A percentile compares a stretch with the other conserved stretches of the same genome.
Evolutionary conservation across 1,284 basidiomycete species (phyloP).

Genomic region (Singerocomus inundabilis): DNA sequence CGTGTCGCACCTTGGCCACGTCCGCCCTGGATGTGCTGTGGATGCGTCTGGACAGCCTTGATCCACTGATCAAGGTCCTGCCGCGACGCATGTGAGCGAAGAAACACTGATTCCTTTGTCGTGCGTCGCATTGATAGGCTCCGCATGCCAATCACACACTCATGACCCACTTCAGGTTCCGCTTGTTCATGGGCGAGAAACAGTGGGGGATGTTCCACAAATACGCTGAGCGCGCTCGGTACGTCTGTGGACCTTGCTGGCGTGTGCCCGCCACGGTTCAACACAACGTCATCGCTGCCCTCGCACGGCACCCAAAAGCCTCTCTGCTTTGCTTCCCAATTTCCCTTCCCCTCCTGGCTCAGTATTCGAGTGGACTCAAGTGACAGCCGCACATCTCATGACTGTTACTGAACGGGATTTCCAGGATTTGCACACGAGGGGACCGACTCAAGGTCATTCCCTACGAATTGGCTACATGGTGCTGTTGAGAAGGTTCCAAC

Average conservation of each 20-base stretch:
- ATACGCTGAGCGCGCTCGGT: constrained; percentile 24
- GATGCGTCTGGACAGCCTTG: constrained; percentile 27
- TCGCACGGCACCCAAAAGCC: constrained; percentile 2
- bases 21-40: constrained; percentile 27
- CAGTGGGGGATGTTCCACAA: no score
- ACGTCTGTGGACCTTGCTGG: constrained; percentile 24
- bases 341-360: no score
- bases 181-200: constrained; percentile 26
- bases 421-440: no score
- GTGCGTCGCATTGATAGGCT: constrained; percentile 8
- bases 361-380: no score
- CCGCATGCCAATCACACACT: background rate
- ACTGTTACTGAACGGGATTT: no score
- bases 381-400: no score
- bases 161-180: constrained; percentile 11
- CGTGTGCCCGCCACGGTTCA: constrained; percentile 19
- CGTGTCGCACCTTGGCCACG: constrained; percentile 25
- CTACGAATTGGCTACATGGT: no score
- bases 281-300: constrained; percentile 21
- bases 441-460: no score
- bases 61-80: constrained; percentile 28
- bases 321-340: no score
- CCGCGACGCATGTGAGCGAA: constrained; percentile 26
- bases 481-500: no score
- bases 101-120: constrained; percentile 19